Percentiles rank a stretch among this genome's conserved stretches.
These are phyloP conservation scores for Iris pallida DNA, from an alignment of 116 monocot genomes.

Conservation along the genomic window DNA sequence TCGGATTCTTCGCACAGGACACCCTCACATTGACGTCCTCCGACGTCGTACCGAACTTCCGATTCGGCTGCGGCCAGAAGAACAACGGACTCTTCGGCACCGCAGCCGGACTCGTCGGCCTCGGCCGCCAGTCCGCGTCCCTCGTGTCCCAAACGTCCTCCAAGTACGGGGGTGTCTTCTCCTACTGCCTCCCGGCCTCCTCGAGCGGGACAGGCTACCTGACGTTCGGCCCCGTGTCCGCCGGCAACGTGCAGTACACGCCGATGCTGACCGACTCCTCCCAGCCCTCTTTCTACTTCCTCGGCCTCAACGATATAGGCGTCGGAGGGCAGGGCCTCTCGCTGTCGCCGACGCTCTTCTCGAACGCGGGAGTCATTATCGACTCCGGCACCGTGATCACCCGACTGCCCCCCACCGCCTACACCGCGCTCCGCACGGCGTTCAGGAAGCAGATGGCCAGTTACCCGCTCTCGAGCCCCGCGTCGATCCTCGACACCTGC, in stretches of 20 bases:
- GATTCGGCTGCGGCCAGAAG: constrained; percentile 60
- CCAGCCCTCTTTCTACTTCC: constrained; percentile 32
- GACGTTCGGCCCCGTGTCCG: constrained; percentile 4
- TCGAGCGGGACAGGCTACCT: constrained; percentile 36
- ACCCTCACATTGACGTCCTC: constrained; percentile 28
- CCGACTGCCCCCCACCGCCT: constrained; percentile 34
- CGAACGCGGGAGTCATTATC: constrained; percentile 23
- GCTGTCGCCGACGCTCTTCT: constrained; percentile 23
- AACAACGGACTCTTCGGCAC: constrained; percentile 40
- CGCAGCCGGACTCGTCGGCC: constrained; percentile 50
- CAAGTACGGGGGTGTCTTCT: constrained; percentile 32
- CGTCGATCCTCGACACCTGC: constrained; percentile 40
- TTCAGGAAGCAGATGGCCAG: constrained; percentile 22
- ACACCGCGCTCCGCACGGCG: constrained; percentile 16
- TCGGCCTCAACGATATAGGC: constrained; percentile 29
- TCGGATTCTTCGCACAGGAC: constrained; percentile 54
- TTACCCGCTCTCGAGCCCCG: constrained; percentile 21
- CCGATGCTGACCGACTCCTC: constrained; percentile 20
- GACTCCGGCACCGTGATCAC: constrained; percentile 54
- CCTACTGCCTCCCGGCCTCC: constrained; percentile 42
- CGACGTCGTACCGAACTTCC: constrained; percentile 32
- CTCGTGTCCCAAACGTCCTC: constrained; percentile 27
- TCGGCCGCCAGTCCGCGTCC: constrained; percentile 39
- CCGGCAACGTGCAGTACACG: constrained; percentile 18
- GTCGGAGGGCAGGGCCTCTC: constrained; percentile 28